Evolutionary conservation across 2,329 filamentous ascomycete genomes (phyloP), one percentile per base, ranked within the genome.

Genomic region (Fusarium pseudonygamai): DNA sequence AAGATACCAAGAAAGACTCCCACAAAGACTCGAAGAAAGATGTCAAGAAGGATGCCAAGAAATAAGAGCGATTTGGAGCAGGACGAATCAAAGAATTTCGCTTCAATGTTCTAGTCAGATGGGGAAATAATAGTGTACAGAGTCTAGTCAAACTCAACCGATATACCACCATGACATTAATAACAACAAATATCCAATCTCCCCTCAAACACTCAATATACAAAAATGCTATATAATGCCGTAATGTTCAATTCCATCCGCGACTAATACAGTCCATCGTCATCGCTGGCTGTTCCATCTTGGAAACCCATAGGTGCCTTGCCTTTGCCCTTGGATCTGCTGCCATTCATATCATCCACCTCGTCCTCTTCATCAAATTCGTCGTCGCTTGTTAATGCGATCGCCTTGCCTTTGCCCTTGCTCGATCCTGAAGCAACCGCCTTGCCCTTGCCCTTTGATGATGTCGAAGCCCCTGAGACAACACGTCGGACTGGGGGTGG

Each of bases 181-280:
- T 75, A 65, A 60, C 62, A 55, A 72, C 45, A 64, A 73, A 57
- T 57, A 49, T 53, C 60, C 67, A 64, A 57, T 66, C 58, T 63
- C 63, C 53, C 30, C 52, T 53, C 62, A 58, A 61, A 36, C 26
- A 60, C 36, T 64, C 60, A 66, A 66, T 72, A 57, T 74, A 72
- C 53, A 74, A 60, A 39, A 39, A n/a, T 45, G 37, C 47, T 69
- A 72, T 71, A 64, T 56, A 64, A 53, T 72, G 53, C 58, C 26
- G 34, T 24, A 47, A 58, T 45, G 28, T 26, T 46, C 45, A 18
- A 37, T 18, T 37, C 16, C 37, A 34, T 45, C 58, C 47, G 40
- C 37, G 26, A 52, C 64, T 82, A 90, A 60, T 91, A 90, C 78
- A 90, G 74, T 15, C 83, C 87, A 53, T 90, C 88, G 58, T 90